Conservation (phyloP, 768 basidiomycete genomes). For the Tricholoma matsutake region DNA sequence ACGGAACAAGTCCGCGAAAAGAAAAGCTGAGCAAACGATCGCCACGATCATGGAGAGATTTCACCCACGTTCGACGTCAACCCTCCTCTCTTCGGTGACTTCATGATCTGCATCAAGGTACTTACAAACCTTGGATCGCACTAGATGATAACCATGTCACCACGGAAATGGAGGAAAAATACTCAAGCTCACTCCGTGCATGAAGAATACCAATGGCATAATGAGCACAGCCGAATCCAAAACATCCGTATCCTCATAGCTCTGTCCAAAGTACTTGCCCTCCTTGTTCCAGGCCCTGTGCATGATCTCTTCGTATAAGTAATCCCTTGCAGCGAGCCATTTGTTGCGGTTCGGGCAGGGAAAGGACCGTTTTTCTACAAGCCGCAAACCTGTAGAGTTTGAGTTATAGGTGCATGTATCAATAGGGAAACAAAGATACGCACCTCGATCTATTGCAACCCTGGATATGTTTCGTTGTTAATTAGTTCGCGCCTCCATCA, state of each 20-base stretch:
- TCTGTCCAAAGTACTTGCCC: slow-evolving; percentile 74
- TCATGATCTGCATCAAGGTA: slow-evolving; percentile 81
- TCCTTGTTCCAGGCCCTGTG: slow-evolving; percentile 79
- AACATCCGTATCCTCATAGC: slow-evolving; percentile 81
- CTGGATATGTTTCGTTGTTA: slow-evolving; percentile 32
- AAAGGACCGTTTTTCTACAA: slow-evolving; percentile 92
- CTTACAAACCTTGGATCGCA: slow-evolving; percentile 86
- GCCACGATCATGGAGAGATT: background rate
- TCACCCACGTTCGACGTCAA: slow-evolving; percentile 76
- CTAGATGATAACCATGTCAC: slow-evolving; percentile 34
- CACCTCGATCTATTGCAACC: slow-evolving; percentile 94
- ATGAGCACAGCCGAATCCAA: slow-evolving; percentile 88
- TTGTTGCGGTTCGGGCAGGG: slow-evolving; percentile 71
- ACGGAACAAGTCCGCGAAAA: background rate
- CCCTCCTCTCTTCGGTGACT: slow-evolving; percentile 86
- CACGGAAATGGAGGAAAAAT: background rate
- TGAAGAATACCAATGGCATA: slow-evolving; percentile 93
- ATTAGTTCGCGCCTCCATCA: background rate
- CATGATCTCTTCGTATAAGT: slow-evolving; percentile 93
- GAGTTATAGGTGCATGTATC: background rate
- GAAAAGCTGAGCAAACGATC: background rate
- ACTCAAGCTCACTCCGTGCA: slow-evolving; percentile 57
- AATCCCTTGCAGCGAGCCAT: slow-evolving; percentile 78
- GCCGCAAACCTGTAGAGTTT: slow-evolving; percentile 58
- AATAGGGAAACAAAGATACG: background rate